These are phyloP conservation scores for Plasmodium gonderi DNA, from an alignment of 169 alveolate genomes.

Conservation along the genomic window DNA sequence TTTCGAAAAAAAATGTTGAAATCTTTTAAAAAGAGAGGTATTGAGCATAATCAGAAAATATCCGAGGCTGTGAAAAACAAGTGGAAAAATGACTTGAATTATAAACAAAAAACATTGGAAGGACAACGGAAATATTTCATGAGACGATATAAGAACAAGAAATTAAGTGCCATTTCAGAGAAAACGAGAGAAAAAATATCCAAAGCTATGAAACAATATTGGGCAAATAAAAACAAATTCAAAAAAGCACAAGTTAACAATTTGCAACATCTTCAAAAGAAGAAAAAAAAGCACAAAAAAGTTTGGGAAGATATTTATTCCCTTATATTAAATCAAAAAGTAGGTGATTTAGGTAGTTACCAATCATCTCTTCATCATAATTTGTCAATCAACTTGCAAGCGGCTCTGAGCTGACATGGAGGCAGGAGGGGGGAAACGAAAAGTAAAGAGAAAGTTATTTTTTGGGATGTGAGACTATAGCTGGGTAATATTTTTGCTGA, in stretches of 20 bases:
- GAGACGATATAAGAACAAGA: conserved; percentile 13
- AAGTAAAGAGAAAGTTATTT: too few species aligned
- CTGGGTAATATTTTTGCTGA: too few species aligned
- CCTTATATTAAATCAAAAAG: conserved; percentile 66
- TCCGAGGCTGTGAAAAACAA: conserved; percentile 66
- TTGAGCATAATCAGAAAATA: conserved; percentile 60
- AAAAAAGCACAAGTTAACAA: not conserved
- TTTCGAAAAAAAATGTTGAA: conserved; percentile 68
- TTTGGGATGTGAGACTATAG: too few species aligned
- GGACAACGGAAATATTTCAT: conserved; percentile 67
- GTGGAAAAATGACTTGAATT: conserved; percentile 64
- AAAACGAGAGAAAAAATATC: conserved; percentile 61
- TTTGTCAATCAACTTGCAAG: conserved; percentile 51
- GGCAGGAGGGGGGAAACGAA: not conserved
- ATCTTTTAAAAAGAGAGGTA: conserved; percentile 52
- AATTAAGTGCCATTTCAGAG: not conserved
- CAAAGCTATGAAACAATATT: conserved; percentile 68
- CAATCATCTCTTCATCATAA: conserved; percentile 45
- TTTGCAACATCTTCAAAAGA: conserved; percentile 7
- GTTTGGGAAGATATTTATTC: conserved; percentile 74
- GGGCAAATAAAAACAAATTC: conserved; percentile 50
- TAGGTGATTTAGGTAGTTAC: conserved; percentile 23
- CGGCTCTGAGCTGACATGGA: conserved; percentile 11
- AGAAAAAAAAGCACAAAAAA: conserved; percentile 71
- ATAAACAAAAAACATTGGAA: conserved; percentile 61